Conservation (phyloP, 2,329 filamentous ascomycete genomes). For the Colletotrichum theobromicola region DNA sequence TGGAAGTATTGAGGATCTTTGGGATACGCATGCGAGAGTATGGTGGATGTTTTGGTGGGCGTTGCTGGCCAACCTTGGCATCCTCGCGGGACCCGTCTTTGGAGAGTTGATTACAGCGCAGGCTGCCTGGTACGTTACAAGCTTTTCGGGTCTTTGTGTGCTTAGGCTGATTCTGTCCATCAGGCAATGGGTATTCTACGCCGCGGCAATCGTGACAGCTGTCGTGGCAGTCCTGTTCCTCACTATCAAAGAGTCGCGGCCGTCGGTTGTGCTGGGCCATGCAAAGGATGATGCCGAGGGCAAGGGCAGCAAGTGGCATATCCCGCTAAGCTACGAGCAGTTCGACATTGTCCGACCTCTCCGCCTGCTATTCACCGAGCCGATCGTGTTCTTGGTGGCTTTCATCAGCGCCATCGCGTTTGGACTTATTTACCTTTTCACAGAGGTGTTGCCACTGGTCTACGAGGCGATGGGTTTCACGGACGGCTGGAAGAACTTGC, state of each 20-base stretch:
- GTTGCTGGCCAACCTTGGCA: not conserved
- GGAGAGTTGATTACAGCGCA: not conserved
- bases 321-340: not conserved
- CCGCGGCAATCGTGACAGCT: not conserved
- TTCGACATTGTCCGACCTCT: not conserved
- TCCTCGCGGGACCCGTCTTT: not conserved
- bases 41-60: constrained; percentile 12
- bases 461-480: not conserved
- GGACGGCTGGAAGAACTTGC: not conserved
- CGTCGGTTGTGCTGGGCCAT: not conserved
- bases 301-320: not conserved
- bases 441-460: not conserved
- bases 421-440: constrained; percentile 5
- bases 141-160: fast-evolving
- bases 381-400: not conserved
- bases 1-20: constrained; percentile 3
- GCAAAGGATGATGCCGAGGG: not conserved
- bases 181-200: constrained; percentile 8
- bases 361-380: not conserved
- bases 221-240: not conserved
- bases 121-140: not conserved
- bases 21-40: not conserved
- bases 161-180: not conserved
- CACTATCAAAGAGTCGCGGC: constrained; percentile 3
- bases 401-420: constrained; percentile 1